Base-by-base conservation (phyloP, 306 rosid genomes). In the Astragalus membranaceus region DNA sequence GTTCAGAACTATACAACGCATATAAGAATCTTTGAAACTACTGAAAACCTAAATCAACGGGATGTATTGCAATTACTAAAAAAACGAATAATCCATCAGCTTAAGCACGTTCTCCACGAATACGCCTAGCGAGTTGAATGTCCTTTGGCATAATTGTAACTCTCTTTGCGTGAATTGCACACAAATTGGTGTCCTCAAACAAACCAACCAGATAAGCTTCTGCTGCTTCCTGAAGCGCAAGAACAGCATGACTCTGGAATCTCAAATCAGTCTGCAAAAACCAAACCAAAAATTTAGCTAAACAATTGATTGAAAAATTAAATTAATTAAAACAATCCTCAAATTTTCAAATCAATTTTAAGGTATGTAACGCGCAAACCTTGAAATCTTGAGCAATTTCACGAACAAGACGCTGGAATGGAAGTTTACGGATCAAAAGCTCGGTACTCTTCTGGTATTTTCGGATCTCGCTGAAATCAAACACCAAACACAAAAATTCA, bases 111-210 rank as follows among this genome's bases (percentile, higher is more conserved):
- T 89, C 96, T 5, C 92, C 92, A 3, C 88, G 92, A 60, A 89
- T 89, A 1, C 92, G 80, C 15, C 92, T 67, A 0, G 96, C 96
- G 0, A 89, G 89, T 35, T 89, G 92, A 43, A 89, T 85, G 13
- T 89, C 96, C 76, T 89, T 89, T 4, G 96, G 92, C 96, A 89
- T 89, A 2, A 89, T 89, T 1, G 96, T 89, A 0, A 89, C 96
- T 82, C 95, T 84, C 87, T 88, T 88, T 15, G 95, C 95, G 9
- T 88, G 95, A 13, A 88, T 88, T 0, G 89, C 96, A 10, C 96
- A 89, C 58, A 86, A 76, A 46, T 89, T 89, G 30, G 96, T 86
- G 53, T 89, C 96, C 83, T 89, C 96, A 7, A 89, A 86, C 32
- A 89, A 81, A 7, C 96, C 92, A 8, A 89, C 96, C 23, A 89